Conservation (phyloP, 305 asterid species). For the Solanum chacoense region DNA sequence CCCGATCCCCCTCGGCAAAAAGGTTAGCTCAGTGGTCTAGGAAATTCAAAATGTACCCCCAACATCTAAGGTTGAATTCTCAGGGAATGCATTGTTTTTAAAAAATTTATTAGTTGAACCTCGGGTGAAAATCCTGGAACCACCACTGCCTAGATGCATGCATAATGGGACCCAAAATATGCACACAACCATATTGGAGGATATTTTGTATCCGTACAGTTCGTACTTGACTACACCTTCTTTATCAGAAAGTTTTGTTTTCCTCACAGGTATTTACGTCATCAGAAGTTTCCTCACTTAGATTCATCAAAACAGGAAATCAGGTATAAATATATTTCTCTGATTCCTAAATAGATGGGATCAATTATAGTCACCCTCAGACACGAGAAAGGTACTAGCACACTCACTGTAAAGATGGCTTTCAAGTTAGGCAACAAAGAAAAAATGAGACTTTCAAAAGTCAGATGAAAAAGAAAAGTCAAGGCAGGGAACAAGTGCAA, state of each 20-base stretch:
- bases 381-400: constrained; percentile 1
- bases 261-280: neutral
- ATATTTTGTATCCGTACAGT: neutral
- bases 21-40: neutral
- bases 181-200: neutral
- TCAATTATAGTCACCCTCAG: neutral
- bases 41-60: neutral
- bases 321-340: neutral
- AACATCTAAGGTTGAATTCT: neutral
- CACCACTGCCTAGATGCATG: neutral
- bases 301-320: neutral
- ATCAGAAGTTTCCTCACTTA: neutral
- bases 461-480: neutral
- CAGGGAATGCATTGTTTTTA: neutral
- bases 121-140: neutral
- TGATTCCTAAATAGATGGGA: neutral
- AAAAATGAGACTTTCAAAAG: neutral
- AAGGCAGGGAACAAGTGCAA: neutral
- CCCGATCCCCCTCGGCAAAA: neutral
- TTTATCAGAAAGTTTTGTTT: neutral
- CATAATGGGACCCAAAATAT: neutral
- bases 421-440: neutral
- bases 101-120: neutral
- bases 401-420: constrained; percentile 19
- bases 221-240: neutral